A percentile compares a stretch with the other conserved stretches of the same genome.
Evolutionary conservation across 345 rosid genomes (phyloP).

Genomic region (Conringia planisiliqua): DNA sequence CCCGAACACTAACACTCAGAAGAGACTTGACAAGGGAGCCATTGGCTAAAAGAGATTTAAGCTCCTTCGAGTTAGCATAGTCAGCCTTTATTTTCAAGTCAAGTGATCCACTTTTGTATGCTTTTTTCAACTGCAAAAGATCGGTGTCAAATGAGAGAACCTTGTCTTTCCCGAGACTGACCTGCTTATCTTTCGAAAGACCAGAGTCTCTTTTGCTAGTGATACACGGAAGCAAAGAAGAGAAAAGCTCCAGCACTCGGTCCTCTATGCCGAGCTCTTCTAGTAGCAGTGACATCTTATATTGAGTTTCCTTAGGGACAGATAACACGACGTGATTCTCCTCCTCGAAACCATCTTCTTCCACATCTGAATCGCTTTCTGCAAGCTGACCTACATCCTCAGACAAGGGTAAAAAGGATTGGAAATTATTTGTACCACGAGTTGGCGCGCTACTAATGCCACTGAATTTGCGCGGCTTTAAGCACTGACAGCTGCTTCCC

Average conservation of each 20-base stretch:
- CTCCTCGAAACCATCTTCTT: conserved; percentile 61
- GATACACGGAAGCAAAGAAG: conserved; percentile 69
- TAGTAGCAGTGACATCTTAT: conserved; percentile 57
- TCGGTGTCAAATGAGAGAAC: conserved; percentile 74
- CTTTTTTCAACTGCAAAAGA: conserved; percentile 90
- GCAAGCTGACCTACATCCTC: conserved; percentile 83
- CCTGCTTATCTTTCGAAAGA: conserved; percentile 63
- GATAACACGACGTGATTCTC: conserved; percentile 57
- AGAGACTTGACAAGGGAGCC: conserved; percentile 93
- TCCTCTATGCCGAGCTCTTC: conserved; percentile 82
- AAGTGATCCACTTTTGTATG: conserved; percentile 94
- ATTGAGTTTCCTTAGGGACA: conserved; percentile 69
- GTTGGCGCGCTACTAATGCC: conserved; percentile 55
- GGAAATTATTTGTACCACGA: conserved; percentile 58
- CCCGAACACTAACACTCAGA: conserved; percentile 88
- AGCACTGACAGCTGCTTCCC: conserved; percentile 94
- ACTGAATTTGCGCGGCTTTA: conserved; percentile 89
- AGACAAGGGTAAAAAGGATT: conserved; percentile 66
- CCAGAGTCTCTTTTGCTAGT: conserved; percentile 69
- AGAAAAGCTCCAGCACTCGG: conserved; percentile 67
- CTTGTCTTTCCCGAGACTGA: conserved; percentile 70
- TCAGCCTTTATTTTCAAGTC: conserved; percentile 97
- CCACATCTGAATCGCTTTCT: conserved; percentile 90
- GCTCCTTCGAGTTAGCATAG: conserved; percentile 90
- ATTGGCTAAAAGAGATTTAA: conserved; percentile 73